These are phyloP conservation scores for Trametes villosa DNA, from an alignment of 768 basidiomycete species.

Conservation along the genomic window DNA sequence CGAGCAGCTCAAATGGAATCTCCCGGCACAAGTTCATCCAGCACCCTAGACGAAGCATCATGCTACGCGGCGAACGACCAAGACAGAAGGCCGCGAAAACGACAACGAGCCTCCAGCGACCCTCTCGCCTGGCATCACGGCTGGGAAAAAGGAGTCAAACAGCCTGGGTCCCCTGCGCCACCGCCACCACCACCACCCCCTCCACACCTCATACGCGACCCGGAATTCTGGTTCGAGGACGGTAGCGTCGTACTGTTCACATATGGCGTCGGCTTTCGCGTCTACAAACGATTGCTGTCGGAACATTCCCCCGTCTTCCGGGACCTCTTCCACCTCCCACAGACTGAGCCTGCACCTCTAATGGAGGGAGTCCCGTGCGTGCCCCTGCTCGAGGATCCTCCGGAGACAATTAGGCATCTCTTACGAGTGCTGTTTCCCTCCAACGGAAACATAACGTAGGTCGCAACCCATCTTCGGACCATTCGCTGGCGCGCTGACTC, in stretches of 20 bases:
- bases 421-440: not conserved
- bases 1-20: too few relatives aligned
- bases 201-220: not conserved
- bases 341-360: not conserved
- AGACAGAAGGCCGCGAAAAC: not conserved
- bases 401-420: not conserved
- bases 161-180: not conserved
- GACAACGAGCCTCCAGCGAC: not conserved
- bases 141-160: too few relatives aligned
- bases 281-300: slow-evolving; percentile 31
- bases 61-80: too few relatives aligned
- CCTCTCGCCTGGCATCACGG: not conserved
- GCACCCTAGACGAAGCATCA: too few relatives aligned
- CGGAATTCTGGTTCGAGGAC: slow-evolving; percentile 36
- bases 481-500: not conserved
- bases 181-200: too few relatives aligned
- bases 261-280: slow-evolving; percentile 28
- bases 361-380: slow-evolving; percentile 8
- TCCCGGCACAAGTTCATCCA: too few relatives aligned
- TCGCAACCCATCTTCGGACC: not conserved
- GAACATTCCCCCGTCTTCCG: slow-evolving; percentile 31
- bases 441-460: not conserved
- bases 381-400: not conserved
- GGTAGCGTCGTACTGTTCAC: slow-evolving; percentile 34
- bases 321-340: slow-evolving; percentile 9